These are phyloP conservation scores for Schizophyllum amplum DNA, from an alignment of 1,284 basidiomycete species.

Conservation along the genomic window DNA sequence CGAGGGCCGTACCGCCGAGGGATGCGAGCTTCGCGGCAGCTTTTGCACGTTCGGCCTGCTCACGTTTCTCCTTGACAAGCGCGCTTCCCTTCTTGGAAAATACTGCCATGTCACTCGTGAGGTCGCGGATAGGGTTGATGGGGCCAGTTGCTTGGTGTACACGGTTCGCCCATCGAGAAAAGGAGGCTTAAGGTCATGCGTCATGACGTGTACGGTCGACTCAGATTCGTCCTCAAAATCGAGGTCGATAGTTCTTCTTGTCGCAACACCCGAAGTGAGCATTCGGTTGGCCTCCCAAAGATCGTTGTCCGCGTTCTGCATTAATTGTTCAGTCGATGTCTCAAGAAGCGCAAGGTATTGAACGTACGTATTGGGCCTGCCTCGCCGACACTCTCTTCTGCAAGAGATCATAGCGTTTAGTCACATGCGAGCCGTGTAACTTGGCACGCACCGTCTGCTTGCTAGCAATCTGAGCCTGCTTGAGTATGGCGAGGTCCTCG, in stretches of 20 bases:
- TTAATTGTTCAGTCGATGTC: too few relatives aligned
- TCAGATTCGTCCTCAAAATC: constrained; percentile 93
- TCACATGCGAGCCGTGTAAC: background rate
- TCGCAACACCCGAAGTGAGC: constrained; percentile 90
- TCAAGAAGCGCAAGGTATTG: constrained; percentile 3
- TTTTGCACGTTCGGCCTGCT: constrained; percentile 92
- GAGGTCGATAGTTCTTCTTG: constrained; percentile 79
- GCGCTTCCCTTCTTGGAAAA: constrained; percentile 95
- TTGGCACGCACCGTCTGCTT: constrained; percentile 59
- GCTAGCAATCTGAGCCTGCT: constrained; percentile 72
- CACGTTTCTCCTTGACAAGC: constrained; percentile 91
- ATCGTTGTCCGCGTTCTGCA: constrained; percentile 92
- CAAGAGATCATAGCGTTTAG: constrained; percentile 9
- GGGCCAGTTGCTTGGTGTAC: constrained; percentile 97
- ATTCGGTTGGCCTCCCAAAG: constrained; percentile 98
- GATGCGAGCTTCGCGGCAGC: constrained; percentile 93
- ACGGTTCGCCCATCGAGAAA: constrained; percentile 96
- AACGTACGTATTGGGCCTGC: constrained; percentile 85
- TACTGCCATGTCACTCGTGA: constrained; percentile 89
- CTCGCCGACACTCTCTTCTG: constrained; percentile 83
- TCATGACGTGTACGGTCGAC: constrained; percentile 92
- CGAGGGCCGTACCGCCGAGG: constrained; percentile 86
- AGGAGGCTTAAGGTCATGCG: constrained; percentile 95
- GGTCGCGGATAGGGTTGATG: constrained; percentile 93
- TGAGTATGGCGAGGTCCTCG: constrained; percentile 66